These are phyloP conservation scores for Colletotrichum sp. DNA, from an alignment of 2,329 filamentous ascomycete genomes.

Conservation along the genomic window DNA sequence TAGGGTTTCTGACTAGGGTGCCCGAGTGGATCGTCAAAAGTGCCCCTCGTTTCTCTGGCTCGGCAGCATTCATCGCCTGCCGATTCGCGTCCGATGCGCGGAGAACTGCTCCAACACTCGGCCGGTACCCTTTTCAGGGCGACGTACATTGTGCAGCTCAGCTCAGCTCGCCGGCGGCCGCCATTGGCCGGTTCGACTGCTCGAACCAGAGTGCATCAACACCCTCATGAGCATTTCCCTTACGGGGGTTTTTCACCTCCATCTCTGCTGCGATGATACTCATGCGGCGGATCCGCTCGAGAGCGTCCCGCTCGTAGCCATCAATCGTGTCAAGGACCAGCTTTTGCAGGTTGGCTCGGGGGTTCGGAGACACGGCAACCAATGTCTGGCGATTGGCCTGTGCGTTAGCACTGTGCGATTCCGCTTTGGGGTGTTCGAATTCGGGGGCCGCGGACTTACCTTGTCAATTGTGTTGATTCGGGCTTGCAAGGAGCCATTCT, in stretches of 20 bases:
- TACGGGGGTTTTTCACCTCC: slow-evolving; percentile 59
- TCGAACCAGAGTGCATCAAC: slow-evolving; percentile 40
- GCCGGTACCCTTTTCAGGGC: slow-evolving; percentile 2
- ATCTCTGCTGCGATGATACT: slow-evolving; percentile 78
- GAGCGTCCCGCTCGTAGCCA: slow-evolving; percentile 75
- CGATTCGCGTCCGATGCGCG: slow-evolving; percentile 8
- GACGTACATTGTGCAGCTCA: neutral
- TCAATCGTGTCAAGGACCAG: slow-evolving; percentile 71
- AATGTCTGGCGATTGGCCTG: slow-evolving; percentile 59
- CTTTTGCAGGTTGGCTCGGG: slow-evolving; percentile 72
- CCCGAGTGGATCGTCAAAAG: slow-evolving; percentile 13
- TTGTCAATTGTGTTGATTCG: slow-evolving; percentile 85
- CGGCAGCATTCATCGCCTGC: neutral
- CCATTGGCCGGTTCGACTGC: slow-evolving; percentile 23
- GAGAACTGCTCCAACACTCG: slow-evolving; percentile 7
- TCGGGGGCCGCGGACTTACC: slow-evolving; percentile 42
- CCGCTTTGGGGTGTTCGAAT: neutral
- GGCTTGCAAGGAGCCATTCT: slow-evolving; percentile 72
- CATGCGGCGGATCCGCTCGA: slow-evolving; percentile 78
- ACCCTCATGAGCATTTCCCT: neutral
- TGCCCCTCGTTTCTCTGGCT: slow-evolving; percentile 1
- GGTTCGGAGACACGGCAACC: slow-evolving; percentile 70
- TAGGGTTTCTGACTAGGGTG: slow-evolving; percentile 15
- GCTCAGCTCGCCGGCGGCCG: slow-evolving; percentile 14
- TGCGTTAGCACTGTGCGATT: slow-evolving; percentile 13